Conservation (phyloP, 495 filamentous ascomycete genomes). For the Penicillium arizonense region DNA sequence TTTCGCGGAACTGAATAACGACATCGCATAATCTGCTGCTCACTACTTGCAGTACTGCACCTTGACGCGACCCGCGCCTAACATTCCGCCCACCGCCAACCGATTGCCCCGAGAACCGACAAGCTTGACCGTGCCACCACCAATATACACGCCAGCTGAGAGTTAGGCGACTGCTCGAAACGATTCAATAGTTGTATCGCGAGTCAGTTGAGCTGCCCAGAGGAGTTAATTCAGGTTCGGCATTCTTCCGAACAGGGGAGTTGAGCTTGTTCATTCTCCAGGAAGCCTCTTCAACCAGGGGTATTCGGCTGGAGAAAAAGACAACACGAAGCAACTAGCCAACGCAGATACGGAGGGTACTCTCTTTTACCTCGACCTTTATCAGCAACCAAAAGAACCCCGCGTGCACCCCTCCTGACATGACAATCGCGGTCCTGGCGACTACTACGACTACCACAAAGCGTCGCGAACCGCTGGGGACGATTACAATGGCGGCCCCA, state of each 20-base stretch:
- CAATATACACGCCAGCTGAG: conserved; percentile 1
- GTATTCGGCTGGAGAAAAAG: not conserved
- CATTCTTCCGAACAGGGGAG: not conserved
- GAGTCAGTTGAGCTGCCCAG: not conserved
- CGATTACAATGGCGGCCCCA: conserved; percentile 44
- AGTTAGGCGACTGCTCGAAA: too few relatives aligned
- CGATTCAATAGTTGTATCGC: not conserved
- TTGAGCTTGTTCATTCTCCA: not conserved
- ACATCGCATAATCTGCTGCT: conserved; percentile 2
- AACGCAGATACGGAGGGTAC: not conserved
- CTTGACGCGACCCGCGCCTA: conserved; percentile 9
- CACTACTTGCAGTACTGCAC: not conserved
- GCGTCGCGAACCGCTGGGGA: conserved; percentile 44
- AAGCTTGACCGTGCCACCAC: not conserved
- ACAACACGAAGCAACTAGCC: not conserved
- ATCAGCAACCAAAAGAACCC: conserved; percentile 7
- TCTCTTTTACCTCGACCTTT: not conserved
- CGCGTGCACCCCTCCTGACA: conserved; percentile 32
- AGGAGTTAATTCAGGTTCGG: not conserved
- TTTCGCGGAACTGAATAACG: not conserved
- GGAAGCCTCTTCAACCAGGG: conserved; percentile 6
- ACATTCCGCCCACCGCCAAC: conserved; percentile 5
- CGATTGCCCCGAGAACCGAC: not conserved
- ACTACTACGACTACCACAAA: conserved; percentile 40
- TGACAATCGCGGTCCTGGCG: conserved; percentile 47